These are phyloP conservation scores for Metrosideros polymorpha DNA, from an alignment of 441 rosid genomes.

Conservation along the genomic window DNA sequence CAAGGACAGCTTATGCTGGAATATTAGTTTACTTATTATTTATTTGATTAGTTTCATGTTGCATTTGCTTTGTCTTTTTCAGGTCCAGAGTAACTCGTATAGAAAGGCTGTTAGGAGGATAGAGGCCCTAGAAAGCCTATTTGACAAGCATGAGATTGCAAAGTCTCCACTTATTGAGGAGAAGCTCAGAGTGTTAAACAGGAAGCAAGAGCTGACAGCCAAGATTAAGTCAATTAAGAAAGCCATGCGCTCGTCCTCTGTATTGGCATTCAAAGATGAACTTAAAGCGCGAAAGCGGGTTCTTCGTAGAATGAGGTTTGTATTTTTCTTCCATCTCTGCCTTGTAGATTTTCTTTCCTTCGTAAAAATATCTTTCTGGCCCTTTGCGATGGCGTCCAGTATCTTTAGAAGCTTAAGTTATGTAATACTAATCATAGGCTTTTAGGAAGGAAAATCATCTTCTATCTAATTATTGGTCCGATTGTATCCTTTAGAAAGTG, in stretches of 20 bases:
- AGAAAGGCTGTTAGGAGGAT: conserved; percentile 68
- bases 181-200: conserved; percentile 69
- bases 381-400: neutral
- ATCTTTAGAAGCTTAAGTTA: neutral
- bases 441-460: neutral
- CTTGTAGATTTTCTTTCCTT: neutral
- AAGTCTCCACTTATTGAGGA: conserved; percentile 80
- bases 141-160: conserved; percentile 81
- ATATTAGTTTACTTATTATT: neutral
- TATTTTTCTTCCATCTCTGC: neutral
- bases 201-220: conserved; percentile 66
- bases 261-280: conserved; percentile 93
- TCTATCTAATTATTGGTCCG: neutral
- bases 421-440: neutral
- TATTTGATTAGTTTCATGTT: neutral
- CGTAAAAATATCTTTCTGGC: neutral
- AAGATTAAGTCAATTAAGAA: conserved; percentile 79
- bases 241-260: conserved; percentile 62
- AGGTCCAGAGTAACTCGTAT: conserved; percentile 76
- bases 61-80: conserved; percentile 12
- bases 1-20: neutral
- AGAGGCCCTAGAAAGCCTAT: conserved; percentile 81
- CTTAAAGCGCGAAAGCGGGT: conserved; percentile 94
- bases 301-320: conserved; percentile 85
- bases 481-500: neutral